Base-by-base conservation (phyloP, 2,329 filamentous ascomycete genomes). In the Grosmannia serpens region DNA sequence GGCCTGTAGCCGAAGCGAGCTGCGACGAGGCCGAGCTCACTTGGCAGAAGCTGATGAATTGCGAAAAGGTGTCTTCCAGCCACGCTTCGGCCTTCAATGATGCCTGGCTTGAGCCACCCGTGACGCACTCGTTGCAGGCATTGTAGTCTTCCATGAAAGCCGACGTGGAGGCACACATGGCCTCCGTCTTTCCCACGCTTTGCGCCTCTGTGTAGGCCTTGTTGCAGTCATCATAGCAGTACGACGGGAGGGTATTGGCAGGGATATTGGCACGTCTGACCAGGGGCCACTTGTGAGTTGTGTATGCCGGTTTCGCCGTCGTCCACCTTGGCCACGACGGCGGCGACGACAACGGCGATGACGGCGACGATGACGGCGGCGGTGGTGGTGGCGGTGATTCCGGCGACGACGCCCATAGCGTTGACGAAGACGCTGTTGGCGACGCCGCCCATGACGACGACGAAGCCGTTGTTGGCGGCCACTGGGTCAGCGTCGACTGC, bases 201-300 rank as follows among this genome's bases (percentile, higher is more conserved):
- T 79, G 71, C 0, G 72, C 80, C 63, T 80, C 77, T 3, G 74
- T 50, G 38, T 68, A 73, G 20, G 75, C 75, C 33, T 74, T 71
- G 62, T 84, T 77, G 67, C 85, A 88, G 0, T 65, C 52, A 5
- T 69, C 70, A 61, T 68, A 86, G 67, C 85, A 88, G 4, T 71
- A 51, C 0, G 73, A 57, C 0, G 82, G 81, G 0, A 73, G 49
- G 1, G 71, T 66, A 7, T 3, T 10, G 15, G 3, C 2, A 8
- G 29, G 20, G 0, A 70, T 70, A 2, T 63, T 63, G 41, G 70
- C 75, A 38, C 77, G 74, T 65, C 77, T 77, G 20, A 60, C 60
- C 6, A 75, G 65, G 3, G 33, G 9, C 3, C 15, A 33, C 15
- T 44, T n/a, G 51, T n/a, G 15, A 11, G 27, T 38, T 38, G 35